phyloP scores from a whole-genome alignment of 768 basidiomycete species.

The Auricularia sp. region DNA sequence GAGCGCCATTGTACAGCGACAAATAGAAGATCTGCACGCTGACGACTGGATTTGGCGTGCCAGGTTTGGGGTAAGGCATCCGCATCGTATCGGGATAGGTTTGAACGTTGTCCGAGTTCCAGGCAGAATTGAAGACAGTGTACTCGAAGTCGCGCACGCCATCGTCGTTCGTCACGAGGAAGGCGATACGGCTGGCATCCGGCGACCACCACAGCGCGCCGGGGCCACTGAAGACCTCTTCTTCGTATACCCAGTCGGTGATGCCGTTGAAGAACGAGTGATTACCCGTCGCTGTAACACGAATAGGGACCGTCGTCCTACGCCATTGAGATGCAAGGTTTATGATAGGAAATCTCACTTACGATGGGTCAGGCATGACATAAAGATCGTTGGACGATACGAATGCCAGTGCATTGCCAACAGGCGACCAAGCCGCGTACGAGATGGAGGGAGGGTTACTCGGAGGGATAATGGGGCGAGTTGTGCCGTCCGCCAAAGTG shows the following conservation, averaged over 20 bases:
- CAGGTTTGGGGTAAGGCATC: slow-evolving; percentile 83
- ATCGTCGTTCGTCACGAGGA: slow-evolving; percentile 82
- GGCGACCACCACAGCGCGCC: slow-evolving; percentile 90
- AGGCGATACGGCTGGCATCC: slow-evolving; percentile 57
- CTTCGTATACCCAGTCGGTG: slow-evolving; percentile 96
- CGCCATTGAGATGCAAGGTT: slow-evolving; percentile 11
- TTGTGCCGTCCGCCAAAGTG: slow-evolving; percentile 54
- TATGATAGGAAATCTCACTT: slow-evolving; percentile 17
- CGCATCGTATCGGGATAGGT: slow-evolving; percentile 62
- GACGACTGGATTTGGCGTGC: slow-evolving; percentile 81
- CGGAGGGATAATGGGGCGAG: slow-evolving; percentile 62
- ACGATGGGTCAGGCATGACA: slow-evolving; percentile 60
- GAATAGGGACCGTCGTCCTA: slow-evolving; percentile 41
- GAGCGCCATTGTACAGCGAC: background rate
- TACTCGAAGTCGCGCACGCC: slow-evolving; percentile 76
- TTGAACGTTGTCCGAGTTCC: slow-evolving; percentile 54
- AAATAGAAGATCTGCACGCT: slow-evolving; percentile 78
- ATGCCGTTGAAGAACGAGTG: slow-evolving; percentile 86
- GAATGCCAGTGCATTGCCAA: slow-evolving; percentile 68
- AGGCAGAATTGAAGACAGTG: slow-evolving; percentile 85
- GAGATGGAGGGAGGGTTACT: slow-evolving; percentile 61
- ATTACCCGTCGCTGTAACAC: slow-evolving; percentile 74
- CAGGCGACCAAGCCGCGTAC: slow-evolving; percentile 81
- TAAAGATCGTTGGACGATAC: slow-evolving; percentile 87
- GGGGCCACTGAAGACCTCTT: slow-evolving; percentile 71